A percentile compares a stretch with the other conserved stretches of the same genome.
phyloP scores from a whole-genome alignment of 768 basidiomycete species.

The Auricularia auricula-judae region DNA sequence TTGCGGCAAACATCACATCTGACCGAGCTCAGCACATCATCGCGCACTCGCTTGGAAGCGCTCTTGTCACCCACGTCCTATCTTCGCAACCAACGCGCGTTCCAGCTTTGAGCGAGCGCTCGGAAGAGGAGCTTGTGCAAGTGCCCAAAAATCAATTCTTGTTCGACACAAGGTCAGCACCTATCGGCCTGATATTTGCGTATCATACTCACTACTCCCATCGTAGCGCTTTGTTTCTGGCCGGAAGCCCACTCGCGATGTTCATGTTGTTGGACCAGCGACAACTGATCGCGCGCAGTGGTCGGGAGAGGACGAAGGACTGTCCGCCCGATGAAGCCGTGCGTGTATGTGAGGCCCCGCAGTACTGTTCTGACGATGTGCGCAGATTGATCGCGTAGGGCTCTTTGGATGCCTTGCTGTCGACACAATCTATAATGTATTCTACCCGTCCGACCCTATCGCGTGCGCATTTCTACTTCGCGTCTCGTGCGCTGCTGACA shows the following conservation, averaged over 20 bases:
- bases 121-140: background rate
- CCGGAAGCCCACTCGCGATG: constrained; percentile 29
- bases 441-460: constrained; percentile 30
- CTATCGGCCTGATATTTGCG: background rate
- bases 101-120: background rate
- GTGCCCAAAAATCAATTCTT: constrained; percentile 20
- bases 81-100: constrained; percentile 27
- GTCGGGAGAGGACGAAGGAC: constrained; percentile 27
- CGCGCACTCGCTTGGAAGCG: constrained; percentile 31
- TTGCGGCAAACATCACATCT: background rate
- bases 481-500: background rate
- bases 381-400: constrained; percentile 27
- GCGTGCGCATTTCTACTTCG: constrained; percentile 16
- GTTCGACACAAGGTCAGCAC: constrained; percentile 16
- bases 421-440: constrained; percentile 31
- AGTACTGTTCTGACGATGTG: background rate
- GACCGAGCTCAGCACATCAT: constrained; percentile 22
- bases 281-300: constrained; percentile 31
- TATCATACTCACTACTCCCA: background rate
- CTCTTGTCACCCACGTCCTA: constrained; percentile 29
- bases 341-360: constrained; percentile 2
- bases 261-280: constrained; percentile 33
- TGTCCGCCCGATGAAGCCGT: constrained; percentile 33
- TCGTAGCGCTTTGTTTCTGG: constrained; percentile 23
- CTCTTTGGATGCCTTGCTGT: constrained; percentile 31